Percentiles rank a stretch among this genome's conserved stretches.
Conservation (phyloP, 1,284 basidiomycete genomes). For the Phlebopus sp. region DNA sequence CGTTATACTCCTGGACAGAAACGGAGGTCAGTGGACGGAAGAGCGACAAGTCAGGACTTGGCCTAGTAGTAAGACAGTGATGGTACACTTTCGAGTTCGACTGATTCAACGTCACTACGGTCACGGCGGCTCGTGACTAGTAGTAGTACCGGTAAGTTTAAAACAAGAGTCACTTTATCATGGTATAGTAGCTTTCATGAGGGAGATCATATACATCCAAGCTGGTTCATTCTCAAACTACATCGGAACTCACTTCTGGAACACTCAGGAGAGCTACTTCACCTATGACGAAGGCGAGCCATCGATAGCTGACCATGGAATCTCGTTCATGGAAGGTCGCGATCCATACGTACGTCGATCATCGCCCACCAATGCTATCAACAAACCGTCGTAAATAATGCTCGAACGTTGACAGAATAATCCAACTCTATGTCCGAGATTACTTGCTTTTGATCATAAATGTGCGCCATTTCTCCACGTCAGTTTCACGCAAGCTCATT, state of each 20-base stretch:
- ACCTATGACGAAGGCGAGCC: conserved; percentile 46
- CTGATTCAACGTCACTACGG: too few relatives aligned
- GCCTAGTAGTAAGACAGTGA: too few relatives aligned
- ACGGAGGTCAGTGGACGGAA: too few relatives aligned
- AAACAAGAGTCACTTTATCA: too few relatives aligned
- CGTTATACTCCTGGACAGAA: too few relatives aligned
- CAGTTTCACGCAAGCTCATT: conserved; percentile 7
- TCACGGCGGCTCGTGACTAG: too few relatives aligned
- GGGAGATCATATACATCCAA: conserved; percentile 76
- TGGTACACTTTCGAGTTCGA: too few relatives aligned
- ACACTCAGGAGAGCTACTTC: conserved; percentile 71
- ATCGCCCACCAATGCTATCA: background rate
- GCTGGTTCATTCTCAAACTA: conserved; percentile 66
- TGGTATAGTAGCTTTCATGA: conserved; percentile 55
- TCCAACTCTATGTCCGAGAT: conserved; percentile 57
- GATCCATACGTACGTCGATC: conserved; percentile 41
- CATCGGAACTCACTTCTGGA: conserved; percentile 77
- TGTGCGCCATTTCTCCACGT: conserved; percentile 37
- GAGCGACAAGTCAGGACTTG: too few relatives aligned
- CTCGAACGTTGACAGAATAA: conserved; percentile 42
- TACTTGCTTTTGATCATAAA: conserved; percentile 65
- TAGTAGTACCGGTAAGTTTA: too few relatives aligned
- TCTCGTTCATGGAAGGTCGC: conserved; percentile 64
- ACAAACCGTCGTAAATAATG: background rate
- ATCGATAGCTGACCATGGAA: conserved; percentile 46